Evolutionary conservation across 306 rosid genomes (phyloP).

Genomic region (Prunus armeniaca): DNA sequence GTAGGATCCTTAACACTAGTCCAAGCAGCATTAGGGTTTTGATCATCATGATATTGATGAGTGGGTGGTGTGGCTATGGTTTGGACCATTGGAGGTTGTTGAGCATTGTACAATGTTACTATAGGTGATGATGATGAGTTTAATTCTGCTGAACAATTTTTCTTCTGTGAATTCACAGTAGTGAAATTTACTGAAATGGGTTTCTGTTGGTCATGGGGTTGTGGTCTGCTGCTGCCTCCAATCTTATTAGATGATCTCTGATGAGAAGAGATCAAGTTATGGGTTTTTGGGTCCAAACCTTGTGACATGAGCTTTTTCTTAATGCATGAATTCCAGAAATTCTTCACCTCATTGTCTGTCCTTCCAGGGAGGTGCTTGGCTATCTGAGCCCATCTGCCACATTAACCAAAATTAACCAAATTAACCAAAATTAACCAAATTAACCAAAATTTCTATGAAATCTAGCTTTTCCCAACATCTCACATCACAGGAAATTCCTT

Average conservation of each 20-base stretch:
- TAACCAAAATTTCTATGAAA: neutral
- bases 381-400: slow-evolving; percentile 50
- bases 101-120: slow-evolving; percentile 8
- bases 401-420: neutral
- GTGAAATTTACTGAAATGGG: slow-evolving; percentile 19
- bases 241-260: neutral
- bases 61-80: neutral
- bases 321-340: slow-evolving; percentile 56
- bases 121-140: neutral
- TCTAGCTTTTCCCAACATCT: too few species aligned
- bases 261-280: slow-evolving; percentile 33
- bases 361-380: slow-evolving; percentile 58
- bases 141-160: neutral
- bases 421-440: neutral
- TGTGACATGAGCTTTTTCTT: slow-evolving; percentile 51
- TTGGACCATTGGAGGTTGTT: neutral
- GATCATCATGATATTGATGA: slow-evolving; percentile 2
- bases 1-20: slow-evolving; percentile 15
- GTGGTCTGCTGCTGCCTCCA: neutral
- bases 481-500: neutral
- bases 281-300: slow-evolving; percentile 57
- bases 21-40: slow-evolving; percentile 12
- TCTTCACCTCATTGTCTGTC: slow-evolving; percentile 61
- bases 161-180: slow-evolving; percentile 6
- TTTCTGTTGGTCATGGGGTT: slow-evolving; percentile 16